Base-by-base conservation (phyloP, 1,139 yeast species). In the Kazachstania sp. region DNA sequence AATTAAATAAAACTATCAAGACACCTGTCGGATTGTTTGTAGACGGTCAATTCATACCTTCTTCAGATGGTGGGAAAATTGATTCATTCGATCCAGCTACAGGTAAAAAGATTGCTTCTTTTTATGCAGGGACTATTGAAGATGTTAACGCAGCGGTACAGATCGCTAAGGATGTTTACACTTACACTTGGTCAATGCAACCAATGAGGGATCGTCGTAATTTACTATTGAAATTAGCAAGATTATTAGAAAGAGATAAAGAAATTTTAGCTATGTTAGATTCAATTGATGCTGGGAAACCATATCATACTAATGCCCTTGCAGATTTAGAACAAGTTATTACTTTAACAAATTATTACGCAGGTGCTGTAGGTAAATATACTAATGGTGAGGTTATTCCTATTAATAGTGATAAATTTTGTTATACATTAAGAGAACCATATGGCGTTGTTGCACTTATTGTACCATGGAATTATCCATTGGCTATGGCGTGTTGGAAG, bases 361-460 rank as follows among this genome's bases (percentile, higher is more conserved):
- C 92, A 23, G 96, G 95, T 45, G 83, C 86, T 80, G 90, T 95
- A 42, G 95, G 84, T 68, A 87, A 87, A 71, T 73, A 82, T 54
- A 69, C 78, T 49, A 75, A 76, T 52, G 96, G 96, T 41, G 74
- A 74, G 53, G 79, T 82, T 42, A 81, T 86, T 58, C 90, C 86
- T 53, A 72, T 83, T 53, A 64, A 61, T 44, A 77, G 80, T 34
- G 74, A 74, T 50, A 81, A 82, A 66, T 73, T 85, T 57, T 86
- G 86, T 19, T 85, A 83, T 70, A 85, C 95, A 37, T 69, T 83
- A 48, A 86, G 83, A 66, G 92, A 84, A 65, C 95, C 96, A 42
- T 74, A 70, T 56, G 94, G 94, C 28, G 90, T 85, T 23, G 81
- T 86, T 61, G 94, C 84, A 31, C 83, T 79, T 64, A 78, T 82